Evolutionary conservation across 495 filamentous ascomycete species (phyloP).

Genomic region (Podospora pseudocomata): DNA sequence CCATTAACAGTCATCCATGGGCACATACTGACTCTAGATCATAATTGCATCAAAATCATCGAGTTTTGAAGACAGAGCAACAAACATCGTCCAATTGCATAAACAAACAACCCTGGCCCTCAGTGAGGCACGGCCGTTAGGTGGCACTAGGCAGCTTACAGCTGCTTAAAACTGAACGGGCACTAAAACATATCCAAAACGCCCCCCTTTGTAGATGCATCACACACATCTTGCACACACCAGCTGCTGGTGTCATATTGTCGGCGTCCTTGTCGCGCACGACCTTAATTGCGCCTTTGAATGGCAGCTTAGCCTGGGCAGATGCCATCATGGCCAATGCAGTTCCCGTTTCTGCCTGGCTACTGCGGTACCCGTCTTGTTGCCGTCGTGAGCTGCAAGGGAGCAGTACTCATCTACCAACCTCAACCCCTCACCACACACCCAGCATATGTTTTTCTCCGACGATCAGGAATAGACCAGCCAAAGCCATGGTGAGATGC

Average conservation of each 20-base stretch:
- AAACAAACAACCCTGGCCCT: not conserved
- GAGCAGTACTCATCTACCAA: slow-evolving; percentile 2
- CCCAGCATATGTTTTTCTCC: slow-evolving; percentile 26
- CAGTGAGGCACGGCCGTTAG: not conserved
- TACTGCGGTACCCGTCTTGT: slow-evolving; percentile 3
- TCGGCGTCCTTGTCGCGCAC: slow-evolving; percentile 7
- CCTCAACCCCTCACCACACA: slow-evolving; percentile 8
- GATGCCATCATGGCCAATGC: not conserved
- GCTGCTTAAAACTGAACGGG: slow-evolving; percentile 15
- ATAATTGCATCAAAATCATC: not conserved
- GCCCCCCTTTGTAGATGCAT: slow-evolving; percentile 5
- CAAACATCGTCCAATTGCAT: not conserved
- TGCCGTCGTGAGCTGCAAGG: not conserved
- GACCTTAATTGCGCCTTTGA: not conserved
- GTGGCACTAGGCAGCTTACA: not conserved
- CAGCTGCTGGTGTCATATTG: not conserved
- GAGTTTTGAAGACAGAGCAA: not conserved
- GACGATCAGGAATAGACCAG: slow-evolving; percentile 33
- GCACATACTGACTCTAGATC: no score
- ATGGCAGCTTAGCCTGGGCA: not conserved
- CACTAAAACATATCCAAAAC: slow-evolving; percentile 24
- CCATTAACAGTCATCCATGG: no score
- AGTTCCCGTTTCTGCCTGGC: not conserved
- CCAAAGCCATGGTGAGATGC: slow-evolving; percentile 15
- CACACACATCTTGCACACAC: not conserved